These are phyloP conservation scores for Yarrowia sp. DNA, from an alignment of 805 yeast species.

Conservation along the genomic window DNA sequence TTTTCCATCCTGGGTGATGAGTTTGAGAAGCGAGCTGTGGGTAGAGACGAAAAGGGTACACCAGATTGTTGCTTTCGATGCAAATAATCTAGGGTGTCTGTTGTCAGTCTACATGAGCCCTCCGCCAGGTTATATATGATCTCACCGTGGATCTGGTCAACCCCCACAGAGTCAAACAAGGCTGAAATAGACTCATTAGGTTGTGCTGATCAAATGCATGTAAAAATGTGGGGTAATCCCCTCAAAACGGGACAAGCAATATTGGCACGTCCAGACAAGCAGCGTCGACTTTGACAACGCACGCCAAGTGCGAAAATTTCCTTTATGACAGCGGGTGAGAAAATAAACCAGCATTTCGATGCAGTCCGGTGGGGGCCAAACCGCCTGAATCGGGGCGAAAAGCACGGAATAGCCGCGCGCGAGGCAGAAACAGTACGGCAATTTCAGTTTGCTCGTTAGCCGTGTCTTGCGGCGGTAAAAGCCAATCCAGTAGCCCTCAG, in stretches of 20 bases:
- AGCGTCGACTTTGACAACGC: neutral
- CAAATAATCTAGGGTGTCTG: neutral
- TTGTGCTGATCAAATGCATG: neutral
- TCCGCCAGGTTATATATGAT: neutral
- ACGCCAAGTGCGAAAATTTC: conserved; percentile 1
- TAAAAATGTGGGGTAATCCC: conserved; percentile 24
- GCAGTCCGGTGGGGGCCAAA: neutral
- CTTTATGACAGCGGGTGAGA: neutral
- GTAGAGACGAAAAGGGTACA: too few relatives aligned
- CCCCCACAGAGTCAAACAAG: neutral
- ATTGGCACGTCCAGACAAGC: neutral
- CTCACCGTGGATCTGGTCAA: neutral
- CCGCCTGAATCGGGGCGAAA: neutral
- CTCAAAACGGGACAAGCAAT: conserved; percentile 10
- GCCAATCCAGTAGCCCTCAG: neutral
- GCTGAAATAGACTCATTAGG: neutral
- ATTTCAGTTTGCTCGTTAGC: conserved; percentile 10
- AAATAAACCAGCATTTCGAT: neutral
- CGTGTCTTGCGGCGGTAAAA: neutral
- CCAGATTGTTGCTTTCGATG: conserved; percentile 6
- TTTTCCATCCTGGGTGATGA: neutral
- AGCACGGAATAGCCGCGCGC: neutral
- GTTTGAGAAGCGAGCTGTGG: neutral
- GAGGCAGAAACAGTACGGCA: conserved; percentile 12
- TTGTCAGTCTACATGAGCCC: too few relatives aligned